Evolutionary conservation across 73 alveolate genomes (phyloP).

Genomic region (Urostyla sp.): DNA sequence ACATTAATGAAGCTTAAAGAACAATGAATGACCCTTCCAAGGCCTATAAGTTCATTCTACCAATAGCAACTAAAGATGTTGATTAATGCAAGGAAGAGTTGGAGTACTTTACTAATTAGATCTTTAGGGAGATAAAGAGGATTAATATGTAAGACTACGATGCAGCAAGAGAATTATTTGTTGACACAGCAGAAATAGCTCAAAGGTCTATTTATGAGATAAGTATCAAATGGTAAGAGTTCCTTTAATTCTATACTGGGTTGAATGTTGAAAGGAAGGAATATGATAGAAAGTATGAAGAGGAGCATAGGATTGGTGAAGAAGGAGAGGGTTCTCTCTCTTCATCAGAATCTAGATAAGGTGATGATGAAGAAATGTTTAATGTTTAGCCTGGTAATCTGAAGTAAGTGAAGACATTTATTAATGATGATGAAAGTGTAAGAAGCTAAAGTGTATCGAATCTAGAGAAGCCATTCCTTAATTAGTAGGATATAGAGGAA

Average conservation of each 20-base stretch:
- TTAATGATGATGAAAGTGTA: slow-evolving; percentile 4
- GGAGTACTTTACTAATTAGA: slow-evolving; percentile 10
- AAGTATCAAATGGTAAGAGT: slow-evolving; percentile 17
- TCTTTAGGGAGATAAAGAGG: slow-evolving; percentile 22
- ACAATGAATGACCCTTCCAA: slow-evolving; percentile 28
- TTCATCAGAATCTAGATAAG: background rate
- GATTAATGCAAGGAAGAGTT: slow-evolving; percentile 1
- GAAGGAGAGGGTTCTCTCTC: slow-evolving; percentile 18
- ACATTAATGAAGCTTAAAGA: slow-evolving; percentile 17
- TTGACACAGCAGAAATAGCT: background rate
- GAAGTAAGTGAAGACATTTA: background rate
- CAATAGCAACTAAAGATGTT: slow-evolving; percentile 19
- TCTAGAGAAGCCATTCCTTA: background rate
- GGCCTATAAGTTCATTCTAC: slow-evolving; percentile 36
- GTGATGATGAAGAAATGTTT: background rate
- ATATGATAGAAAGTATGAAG: slow-evolving; percentile 31
- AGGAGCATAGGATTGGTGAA: slow-evolving; percentile 47
- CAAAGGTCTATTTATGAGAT: background rate
- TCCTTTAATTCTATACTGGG: slow-evolving; percentile 36
- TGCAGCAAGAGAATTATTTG: background rate
- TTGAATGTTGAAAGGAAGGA: slow-evolving; percentile 34
- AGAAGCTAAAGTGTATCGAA: background rate
- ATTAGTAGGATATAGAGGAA: background rate
- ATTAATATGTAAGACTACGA: slow-evolving; percentile 1
- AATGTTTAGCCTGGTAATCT: slow-evolving; percentile 8